Conservation (phyloP, 2,329 filamentous ascomycete genomes). For the Chaetoscypha palmicola region DNA sequence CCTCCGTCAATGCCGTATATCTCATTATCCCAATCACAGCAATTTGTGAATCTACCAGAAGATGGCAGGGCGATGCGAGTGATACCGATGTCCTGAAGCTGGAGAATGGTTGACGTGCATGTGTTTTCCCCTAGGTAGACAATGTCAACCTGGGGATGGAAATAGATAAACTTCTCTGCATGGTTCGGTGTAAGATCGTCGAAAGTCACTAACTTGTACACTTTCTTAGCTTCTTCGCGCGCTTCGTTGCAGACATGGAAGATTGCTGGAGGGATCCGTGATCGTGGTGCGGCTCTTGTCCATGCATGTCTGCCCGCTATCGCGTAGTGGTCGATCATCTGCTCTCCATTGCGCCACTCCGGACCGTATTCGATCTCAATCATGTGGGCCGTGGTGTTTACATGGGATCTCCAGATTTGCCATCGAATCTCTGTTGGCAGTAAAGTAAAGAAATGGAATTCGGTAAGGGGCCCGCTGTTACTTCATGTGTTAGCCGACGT, state of each 20-base stretch:
- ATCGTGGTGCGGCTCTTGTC: background rate
- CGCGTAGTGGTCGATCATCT: background rate
- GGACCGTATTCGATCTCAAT: slow-evolving; percentile 6
- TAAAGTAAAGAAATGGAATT: background rate
- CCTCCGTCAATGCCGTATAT: slow-evolving; percentile 4
- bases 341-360: background rate
- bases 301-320: background rate
- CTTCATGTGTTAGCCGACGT: too few species aligned
- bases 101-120: slow-evolving; percentile 4
- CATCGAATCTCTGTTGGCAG: background rate
- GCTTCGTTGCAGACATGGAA: background rate
- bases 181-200: background rate
- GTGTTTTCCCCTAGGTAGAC: slow-evolving; percentile 11
- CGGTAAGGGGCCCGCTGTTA: background rate
- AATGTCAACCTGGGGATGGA: slow-evolving; percentile 6
- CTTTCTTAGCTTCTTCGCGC: background rate
- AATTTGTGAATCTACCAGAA: background rate
- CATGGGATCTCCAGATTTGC: background rate
- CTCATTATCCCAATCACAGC: slow-evolving; percentile 1
- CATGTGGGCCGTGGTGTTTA: background rate
- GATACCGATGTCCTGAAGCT: background rate
- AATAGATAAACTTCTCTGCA: slow-evolving; percentile 5
- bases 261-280: background rate
- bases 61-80: slow-evolving; percentile 5
- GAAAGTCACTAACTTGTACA: background rate